Evolutionary conservation across 1,284 basidiomycete species (phyloP).

Genomic region (Pterulicium gracile): DNA sequence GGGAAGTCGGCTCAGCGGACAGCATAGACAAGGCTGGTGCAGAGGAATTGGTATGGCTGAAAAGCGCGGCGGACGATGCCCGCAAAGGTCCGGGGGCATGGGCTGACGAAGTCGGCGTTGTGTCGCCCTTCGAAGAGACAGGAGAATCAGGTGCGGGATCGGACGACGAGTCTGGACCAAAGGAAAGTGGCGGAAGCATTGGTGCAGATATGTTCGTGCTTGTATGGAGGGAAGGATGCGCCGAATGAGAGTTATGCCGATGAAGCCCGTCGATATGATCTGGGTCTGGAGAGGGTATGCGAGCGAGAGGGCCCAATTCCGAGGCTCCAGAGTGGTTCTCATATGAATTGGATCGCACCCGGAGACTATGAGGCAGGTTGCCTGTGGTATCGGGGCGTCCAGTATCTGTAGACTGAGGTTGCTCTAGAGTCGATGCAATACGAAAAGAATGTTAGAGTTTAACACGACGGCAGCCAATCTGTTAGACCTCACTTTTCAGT

Average conservation of each 20-base stretch:
- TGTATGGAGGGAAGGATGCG: constrained; percentile 23
- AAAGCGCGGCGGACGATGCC: constrained; percentile 29
- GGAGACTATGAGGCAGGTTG: constrained; percentile 16
- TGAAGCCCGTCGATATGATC: constrained; percentile 81
- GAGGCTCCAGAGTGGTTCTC: constrained; percentile 41
- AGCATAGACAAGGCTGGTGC: constrained; percentile 74
- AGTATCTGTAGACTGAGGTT: constrained; percentile 14
- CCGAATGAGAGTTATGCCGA: constrained; percentile 43
- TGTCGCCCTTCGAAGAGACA: constrained; percentile 25
- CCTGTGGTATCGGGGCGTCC: constrained; percentile 37
- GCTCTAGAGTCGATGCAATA: neutral
- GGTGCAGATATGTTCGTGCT: too few species aligned
- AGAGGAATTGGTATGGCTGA: constrained; percentile 74
- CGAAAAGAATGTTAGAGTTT: constrained; percentile 12
- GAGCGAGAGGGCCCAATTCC: constrained; percentile 65
- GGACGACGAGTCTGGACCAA: constrained; percentile 28
- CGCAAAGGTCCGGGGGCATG: constrained; percentile 11
- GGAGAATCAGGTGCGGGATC: constrained; percentile 21
- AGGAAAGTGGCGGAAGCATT: constrained; percentile 51
- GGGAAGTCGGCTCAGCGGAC: constrained; percentile 22
- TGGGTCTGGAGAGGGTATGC: constrained; percentile 70
- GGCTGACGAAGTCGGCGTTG: constrained; percentile 15
- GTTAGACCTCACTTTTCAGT: constrained; percentile 79
- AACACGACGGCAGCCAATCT: too few species aligned
- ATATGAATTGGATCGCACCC: constrained; percentile 72